These are phyloP conservation scores for Arabis hirsuta DNA, from an alignment of 345 rosid species.

Conservation along the genomic window DNA sequence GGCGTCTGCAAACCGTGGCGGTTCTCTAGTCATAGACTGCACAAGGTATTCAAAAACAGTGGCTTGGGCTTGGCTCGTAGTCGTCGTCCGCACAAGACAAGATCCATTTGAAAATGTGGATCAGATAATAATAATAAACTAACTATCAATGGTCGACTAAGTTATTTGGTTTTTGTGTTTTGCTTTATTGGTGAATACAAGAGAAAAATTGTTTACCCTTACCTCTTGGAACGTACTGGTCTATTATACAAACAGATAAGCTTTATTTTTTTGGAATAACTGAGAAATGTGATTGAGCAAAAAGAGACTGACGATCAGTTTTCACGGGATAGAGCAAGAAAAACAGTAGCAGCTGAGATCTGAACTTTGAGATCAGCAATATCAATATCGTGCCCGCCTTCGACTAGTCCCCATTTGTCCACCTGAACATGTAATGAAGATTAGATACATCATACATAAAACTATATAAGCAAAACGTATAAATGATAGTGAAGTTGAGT, in stretches of 20 bases:
- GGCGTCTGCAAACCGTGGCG: too few species aligned
- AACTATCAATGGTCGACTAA: too few species aligned
- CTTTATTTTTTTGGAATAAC: neutral
- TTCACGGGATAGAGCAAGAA: conserved; percentile 78
- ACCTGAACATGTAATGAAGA: conserved; percentile 53
- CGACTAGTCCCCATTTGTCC: conserved; percentile 94
- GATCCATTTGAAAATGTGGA: too few species aligned
- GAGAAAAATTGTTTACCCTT: neutral
- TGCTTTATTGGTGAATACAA: conserved; percentile 13
- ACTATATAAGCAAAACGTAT: neutral
- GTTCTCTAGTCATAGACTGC: too few species aligned
- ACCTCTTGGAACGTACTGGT: neutral
- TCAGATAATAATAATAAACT: too few species aligned
- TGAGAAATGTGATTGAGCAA: neutral
- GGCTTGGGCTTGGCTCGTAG: too few species aligned
- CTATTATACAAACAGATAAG: conserved; percentile 38
- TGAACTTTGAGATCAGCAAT: conserved; percentile 94
- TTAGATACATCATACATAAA: conserved; percentile 21
- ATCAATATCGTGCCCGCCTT: conserved; percentile 95
- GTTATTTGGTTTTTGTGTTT: neutral
- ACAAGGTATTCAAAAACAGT: too few species aligned
- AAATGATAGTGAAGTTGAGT: conserved; percentile 11
- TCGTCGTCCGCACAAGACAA: too few species aligned
- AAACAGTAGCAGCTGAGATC: conserved; percentile 80
- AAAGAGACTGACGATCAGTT: conserved; percentile 30